Evolutionary conservation across 164 flowering plant genomes (phyloP).

Genomic region (Annona squamosa): DNA sequence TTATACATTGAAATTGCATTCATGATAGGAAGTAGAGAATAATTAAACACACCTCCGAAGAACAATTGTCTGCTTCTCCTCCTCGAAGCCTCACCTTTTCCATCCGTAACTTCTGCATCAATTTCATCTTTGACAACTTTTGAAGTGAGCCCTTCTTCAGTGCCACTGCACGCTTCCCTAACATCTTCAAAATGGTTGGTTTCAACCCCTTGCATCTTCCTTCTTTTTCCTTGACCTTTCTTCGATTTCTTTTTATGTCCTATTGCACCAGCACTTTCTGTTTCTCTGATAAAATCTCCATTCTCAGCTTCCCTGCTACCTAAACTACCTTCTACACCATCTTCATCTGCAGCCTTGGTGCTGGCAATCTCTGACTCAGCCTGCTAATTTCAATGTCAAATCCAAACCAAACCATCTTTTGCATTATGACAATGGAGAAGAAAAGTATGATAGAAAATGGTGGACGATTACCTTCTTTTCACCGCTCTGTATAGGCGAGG

Average conservation of each 20-base stretch:
- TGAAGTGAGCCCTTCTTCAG: constrained; percentile 48
- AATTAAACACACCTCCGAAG: constrained; percentile 30
- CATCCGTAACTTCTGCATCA: constrained; percentile 36
- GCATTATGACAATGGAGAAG: neutral
- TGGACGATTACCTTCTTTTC: constrained; percentile 33
- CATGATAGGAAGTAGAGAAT: neutral
- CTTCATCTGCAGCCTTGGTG: constrained; percentile 35
- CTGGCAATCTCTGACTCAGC: constrained; percentile 24
- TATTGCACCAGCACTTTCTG: constrained; percentile 27
- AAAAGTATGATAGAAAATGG: neutral
- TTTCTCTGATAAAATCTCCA: constrained; percentile 34
- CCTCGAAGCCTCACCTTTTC: constrained; percentile 28
- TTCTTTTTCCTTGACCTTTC: constrained; percentile 29
- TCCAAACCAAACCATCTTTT: neutral
- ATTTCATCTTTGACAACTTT: constrained; percentile 27
- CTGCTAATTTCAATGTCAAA: constrained; percentile 21
- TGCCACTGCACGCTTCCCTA: constrained; percentile 70
- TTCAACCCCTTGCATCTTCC: constrained; percentile 27
- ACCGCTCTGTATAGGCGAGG: constrained; percentile 5
- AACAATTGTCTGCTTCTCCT: constrained; percentile 51
- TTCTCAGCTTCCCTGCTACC: constrained; percentile 61
- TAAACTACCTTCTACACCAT: constrained; percentile 44
- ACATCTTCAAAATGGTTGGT: constrained; percentile 37
- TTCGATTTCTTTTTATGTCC: constrained; percentile 29
- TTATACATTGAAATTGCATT: neutral